A percentile compares a stretch with the other conserved stretches of the same genome.
These are phyloP conservation scores for Stachybotrys chartarum DNA, from an alignment of 2,329 filamentous ascomycete species.

Conservation along the genomic window DNA sequence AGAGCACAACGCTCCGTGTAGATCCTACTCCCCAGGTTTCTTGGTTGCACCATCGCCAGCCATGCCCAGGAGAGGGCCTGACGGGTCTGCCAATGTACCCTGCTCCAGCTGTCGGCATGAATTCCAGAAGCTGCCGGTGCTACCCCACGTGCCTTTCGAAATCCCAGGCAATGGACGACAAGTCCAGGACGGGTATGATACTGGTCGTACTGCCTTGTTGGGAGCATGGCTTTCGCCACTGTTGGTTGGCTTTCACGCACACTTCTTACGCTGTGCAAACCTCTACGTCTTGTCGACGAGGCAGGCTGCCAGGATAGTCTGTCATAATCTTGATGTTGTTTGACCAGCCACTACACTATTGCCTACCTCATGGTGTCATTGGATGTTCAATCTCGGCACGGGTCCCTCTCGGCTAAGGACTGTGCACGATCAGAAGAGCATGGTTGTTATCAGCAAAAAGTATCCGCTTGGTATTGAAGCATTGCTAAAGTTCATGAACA, in stretches of 20 bases:
- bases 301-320: too few species aligned
- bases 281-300: too few species aligned
- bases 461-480: not conserved
- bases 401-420: not conserved
- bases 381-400: too few species aligned
- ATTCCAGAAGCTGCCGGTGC: conserved; percentile 20
- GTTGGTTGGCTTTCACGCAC: too few species aligned
- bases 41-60: conserved; percentile 10
- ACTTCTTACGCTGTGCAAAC: too few species aligned
- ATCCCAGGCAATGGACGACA: not conserved
- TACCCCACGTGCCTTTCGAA: not conserved
- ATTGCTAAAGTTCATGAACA: not conserved
- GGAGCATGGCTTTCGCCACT: too few species aligned
- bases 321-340: too few species aligned
- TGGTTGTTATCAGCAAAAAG: too few species aligned
- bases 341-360: too few species aligned
- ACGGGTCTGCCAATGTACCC: conserved; percentile 6
- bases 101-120: conserved; percentile 14
- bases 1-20: conserved; percentile 17
- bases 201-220: too few species aligned
- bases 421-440: not conserved
- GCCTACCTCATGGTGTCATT: too few species aligned
- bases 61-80: not conserved
- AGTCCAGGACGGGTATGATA: too few species aligned
- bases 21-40: conserved; percentile 26